phyloP scores from a whole-genome alignment of 225 moss, liverwort and hornwort genomes.

The Anthoceros angustus region DNA sequence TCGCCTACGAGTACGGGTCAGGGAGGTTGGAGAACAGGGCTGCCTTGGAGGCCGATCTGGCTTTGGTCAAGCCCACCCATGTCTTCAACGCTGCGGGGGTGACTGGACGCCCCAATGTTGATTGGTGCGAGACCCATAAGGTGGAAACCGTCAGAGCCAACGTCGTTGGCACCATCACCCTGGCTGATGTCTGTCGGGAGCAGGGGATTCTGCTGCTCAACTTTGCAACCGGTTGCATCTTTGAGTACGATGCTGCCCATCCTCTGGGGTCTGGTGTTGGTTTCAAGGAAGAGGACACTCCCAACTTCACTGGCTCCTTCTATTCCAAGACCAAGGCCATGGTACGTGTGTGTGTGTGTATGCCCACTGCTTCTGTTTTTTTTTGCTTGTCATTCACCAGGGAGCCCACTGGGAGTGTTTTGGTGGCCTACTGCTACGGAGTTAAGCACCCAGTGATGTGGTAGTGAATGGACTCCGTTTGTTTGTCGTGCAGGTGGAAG shows the following conservation, averaged over 20 bases:
- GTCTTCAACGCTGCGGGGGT: constrained; percentile 2
- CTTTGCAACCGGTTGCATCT: not conserved
- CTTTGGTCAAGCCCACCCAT: not conserved
- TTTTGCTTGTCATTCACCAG: no score
- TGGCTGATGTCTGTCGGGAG: not conserved
- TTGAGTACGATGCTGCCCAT: not conserved
- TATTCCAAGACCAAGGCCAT: constrained; percentile 4
- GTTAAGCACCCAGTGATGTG: not conserved
- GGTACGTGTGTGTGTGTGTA: not conserved
- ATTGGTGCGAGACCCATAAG: constrained; percentile 1
- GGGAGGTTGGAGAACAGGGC: constrained; percentile 1
- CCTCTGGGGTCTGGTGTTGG: not conserved
- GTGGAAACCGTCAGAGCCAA: not conserved
- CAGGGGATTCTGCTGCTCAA: not conserved
- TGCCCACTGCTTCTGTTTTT: not conserved
- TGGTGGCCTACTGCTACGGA: not conserved
- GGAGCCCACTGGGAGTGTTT: not conserved
- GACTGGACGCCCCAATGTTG: not conserved
- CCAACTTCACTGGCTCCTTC: constrained; percentile 1
- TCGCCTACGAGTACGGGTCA: not conserved
- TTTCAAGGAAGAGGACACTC: not conserved
- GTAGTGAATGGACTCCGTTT: not conserved
- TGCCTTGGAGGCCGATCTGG: not conserved
- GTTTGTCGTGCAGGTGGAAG: not conserved
- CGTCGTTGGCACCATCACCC: not conserved